Evolutionary conservation across 495 filamentous ascomycete genomes (phyloP).

Genomic region (Podospora bellae-mahoneyi): DNA sequence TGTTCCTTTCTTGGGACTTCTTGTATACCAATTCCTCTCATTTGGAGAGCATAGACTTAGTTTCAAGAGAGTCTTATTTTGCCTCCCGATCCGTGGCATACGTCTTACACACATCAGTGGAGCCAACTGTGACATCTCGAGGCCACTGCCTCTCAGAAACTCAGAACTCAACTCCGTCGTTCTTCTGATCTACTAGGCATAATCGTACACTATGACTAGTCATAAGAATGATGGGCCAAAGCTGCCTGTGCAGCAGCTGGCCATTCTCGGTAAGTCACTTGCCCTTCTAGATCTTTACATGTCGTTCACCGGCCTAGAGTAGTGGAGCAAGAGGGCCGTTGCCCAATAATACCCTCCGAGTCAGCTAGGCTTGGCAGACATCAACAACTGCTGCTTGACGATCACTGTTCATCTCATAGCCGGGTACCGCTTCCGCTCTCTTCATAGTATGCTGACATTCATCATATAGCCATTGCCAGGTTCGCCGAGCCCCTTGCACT

Average conservation of each 20-base stretch:
- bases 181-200: neutral
- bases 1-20: constrained; percentile 6
- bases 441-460: constrained; percentile 28
- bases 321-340: neutral
- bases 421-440: constrained; percentile 16
- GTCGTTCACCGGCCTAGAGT: neutral
- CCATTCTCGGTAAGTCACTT: constrained; percentile 60
- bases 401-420: neutral
- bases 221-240: constrained; percentile 37
- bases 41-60: neutral
- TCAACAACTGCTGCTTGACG: neutral
- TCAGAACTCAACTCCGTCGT: neutral
- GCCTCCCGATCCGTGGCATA: neutral
- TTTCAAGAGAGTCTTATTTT: neutral
- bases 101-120: neutral
- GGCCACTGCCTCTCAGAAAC: neutral
- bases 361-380: neutral
- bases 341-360: neutral
- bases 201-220: constrained; percentile 30
- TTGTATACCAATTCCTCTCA: neutral
- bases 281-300: constrained; percentile 11
- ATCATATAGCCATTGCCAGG: constrained; percentile 59
- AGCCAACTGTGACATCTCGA: neutral
- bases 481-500: constrained; percentile 83
- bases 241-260: constrained; percentile 47